These are phyloP conservation scores for Dipodascopsis uninucleata DNA, from an alignment of 805 yeast species.

Conservation along the genomic window DNA sequence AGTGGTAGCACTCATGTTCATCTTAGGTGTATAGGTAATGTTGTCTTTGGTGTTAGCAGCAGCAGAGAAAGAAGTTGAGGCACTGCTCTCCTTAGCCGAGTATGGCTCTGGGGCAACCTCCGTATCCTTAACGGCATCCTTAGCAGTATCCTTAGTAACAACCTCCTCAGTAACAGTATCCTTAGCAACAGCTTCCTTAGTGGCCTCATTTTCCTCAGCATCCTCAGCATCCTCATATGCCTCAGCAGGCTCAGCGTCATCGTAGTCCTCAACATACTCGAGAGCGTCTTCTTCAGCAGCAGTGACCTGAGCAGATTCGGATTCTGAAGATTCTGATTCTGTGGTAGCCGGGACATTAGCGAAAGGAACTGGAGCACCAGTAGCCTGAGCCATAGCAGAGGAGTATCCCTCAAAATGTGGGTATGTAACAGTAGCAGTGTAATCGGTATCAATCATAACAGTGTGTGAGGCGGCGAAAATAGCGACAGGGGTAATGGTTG, in stretches of 20 bases:
- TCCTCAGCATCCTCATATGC: constrained; percentile 97
- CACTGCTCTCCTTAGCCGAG: too few relatives aligned
- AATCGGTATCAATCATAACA: constrained; percentile 12
- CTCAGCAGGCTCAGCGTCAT: constrained; percentile 96
- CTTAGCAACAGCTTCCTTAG: constrained; percentile 96
- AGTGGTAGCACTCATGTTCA: too few relatives aligned
- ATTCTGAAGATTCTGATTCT: too few relatives aligned
- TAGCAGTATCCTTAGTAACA: too few relatives aligned
- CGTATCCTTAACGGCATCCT: too few relatives aligned
- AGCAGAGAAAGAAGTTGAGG: too few relatives aligned
- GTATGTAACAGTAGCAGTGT: constrained; percentile 20
- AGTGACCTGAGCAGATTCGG: too few relatives aligned
- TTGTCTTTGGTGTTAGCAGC: too few relatives aligned
- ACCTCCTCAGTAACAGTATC: too few relatives aligned
- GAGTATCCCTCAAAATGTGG: constrained; percentile 22
- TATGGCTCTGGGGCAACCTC: too few relatives aligned
- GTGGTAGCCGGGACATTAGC: too few relatives aligned
- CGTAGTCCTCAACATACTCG: constrained; percentile 55
- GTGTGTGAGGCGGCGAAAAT: constrained; percentile 18
- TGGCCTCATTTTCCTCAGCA: constrained; percentile 91
- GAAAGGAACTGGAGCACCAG: constrained; percentile 8
- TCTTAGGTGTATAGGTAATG: too few relatives aligned
- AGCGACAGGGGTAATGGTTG: constrained; percentile 20
- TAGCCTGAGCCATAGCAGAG: constrained; percentile 10
- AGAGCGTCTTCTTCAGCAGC: constrained; percentile 18